Evolutionary conservation across 305 asterid genomes (phyloP).

Genomic region (Ilex paraguariensis): DNA sequence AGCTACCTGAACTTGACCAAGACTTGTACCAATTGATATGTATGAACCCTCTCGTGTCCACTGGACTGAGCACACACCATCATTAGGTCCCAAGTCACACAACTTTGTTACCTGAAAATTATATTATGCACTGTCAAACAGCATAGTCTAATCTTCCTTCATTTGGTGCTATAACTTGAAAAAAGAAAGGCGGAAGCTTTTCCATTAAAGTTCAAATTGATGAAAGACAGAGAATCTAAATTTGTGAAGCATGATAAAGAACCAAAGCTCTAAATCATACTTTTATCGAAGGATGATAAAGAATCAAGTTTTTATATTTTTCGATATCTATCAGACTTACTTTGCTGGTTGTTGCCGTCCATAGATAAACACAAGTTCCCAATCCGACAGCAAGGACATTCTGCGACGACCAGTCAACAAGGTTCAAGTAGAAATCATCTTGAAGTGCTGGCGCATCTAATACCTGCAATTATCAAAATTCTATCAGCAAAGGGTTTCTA

Average conservation of each 20-base stretch:
- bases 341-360: slow-evolving; percentile 96
- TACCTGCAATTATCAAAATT: slow-evolving; percentile 44
- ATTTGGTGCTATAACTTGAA: neutral
- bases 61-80: slow-evolving; percentile 88
- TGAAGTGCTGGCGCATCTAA: slow-evolving; percentile 98
- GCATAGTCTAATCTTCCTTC: too few relatives aligned
- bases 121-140: neutral
- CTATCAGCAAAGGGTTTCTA: neutral
- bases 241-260: too few relatives aligned
- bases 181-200: neutral
- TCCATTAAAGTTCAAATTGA: too few relatives aligned
- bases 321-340: slow-evolving; percentile 29
- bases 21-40: slow-evolving; percentile 84
- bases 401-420: slow-evolving; percentile 99
- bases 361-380: slow-evolving; percentile 90
- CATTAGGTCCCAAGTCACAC: slow-evolving; percentile 94
- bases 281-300: too few relatives aligned
- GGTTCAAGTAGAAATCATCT: slow-evolving; percentile 92
- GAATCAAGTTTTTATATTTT: too few relatives aligned
- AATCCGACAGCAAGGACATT: slow-evolving; percentile 98
- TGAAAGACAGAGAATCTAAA: neutral
- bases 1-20: slow-evolving; percentile 89
- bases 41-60: slow-evolving; percentile 98
- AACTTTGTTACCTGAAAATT: slow-evolving; percentile 74
- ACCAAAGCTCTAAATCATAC: too few relatives aligned